These are phyloP conservation scores for Penicillium brasilianum DNA, from an alignment of 2,329 filamentous ascomycete genomes.

Conservation along the genomic window DNA sequence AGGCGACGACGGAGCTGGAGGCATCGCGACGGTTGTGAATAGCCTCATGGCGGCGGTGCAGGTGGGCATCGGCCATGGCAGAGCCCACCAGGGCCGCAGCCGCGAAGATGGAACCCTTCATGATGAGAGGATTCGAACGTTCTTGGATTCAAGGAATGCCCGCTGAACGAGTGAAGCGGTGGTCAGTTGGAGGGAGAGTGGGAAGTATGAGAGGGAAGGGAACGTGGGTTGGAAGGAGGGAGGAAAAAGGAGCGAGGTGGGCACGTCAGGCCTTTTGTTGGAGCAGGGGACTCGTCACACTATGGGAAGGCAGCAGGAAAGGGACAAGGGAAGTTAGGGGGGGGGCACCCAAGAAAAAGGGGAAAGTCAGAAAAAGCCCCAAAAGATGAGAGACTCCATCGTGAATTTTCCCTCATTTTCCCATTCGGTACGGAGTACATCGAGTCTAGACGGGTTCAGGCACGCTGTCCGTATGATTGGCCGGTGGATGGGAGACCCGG, in stretches of 20 bases:
- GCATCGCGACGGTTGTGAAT: conserved; percentile 62
- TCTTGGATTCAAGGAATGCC: conserved; percentile 67
- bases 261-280: conserved; percentile 35
- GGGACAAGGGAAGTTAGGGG: conserved; percentile 24
- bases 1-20: conserved; percentile 26
- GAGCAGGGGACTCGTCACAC: conserved; percentile 21
- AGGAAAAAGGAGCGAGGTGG: conserved; percentile 22
- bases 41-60: conserved; percentile 59
- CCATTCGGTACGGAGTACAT: background rate
- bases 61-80: conserved; percentile 62
- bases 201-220: conserved; percentile 11
- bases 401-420: conserved; percentile 12
- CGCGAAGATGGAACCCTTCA: conserved; percentile 75
- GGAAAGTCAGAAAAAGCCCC: conserved; percentile 2
- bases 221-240: conserved; percentile 22
- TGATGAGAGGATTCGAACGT: conserved; percentile 52
- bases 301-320: conserved; percentile 21
- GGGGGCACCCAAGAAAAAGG: conserved; percentile 14
- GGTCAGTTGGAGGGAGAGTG: conserved; percentile 29
- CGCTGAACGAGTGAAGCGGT: conserved; percentile 71
- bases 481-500: background rate
- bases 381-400: too few relatives aligned
- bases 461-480: conserved; percentile 21
- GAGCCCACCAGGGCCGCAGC: conserved; percentile 57
- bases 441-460: conserved; percentile 27